Base-by-base conservation (phyloP, 2,329 filamentous ascomycete genomes). In the Fusarium sp. region DNA sequence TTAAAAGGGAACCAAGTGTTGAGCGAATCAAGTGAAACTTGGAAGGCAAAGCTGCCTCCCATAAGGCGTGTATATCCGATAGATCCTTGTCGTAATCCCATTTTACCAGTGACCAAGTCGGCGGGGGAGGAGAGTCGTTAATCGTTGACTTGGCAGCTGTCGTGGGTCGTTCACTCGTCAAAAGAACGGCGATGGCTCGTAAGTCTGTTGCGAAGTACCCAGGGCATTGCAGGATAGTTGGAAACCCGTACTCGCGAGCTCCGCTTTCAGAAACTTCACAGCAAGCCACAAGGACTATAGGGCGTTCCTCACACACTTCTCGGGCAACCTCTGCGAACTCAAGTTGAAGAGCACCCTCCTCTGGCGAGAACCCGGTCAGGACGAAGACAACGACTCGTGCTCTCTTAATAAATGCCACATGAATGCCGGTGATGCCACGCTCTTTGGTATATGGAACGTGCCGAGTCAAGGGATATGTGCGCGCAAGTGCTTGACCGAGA, bases 371-470 rank as follows among this genome's bases (percentile, higher is more conserved):
- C 4, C 84, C 84, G 6, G 85, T 85, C 39, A 89, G 83, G 58
- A 92, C 85, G 60, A 92, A 87, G 16, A 93, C 77, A 35, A 92
- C 81, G 3, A 84, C 84, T 46, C 84, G 85, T 6, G 89, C 89
- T 57, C 86, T 81, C 58, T 83, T 84, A 54, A 93, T 84, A 71
- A 92, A 91, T 52, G 84, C 84, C 48, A 85, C 80, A 77, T 94
- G 89, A 43, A 87, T 84, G 23, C 84, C 83, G 5, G 89, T 91
- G 76, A 93, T 88, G 41, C 91, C 90, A 60, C 83, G 79, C 53
- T 84, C 83, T 46, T 88, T 86, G 8, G 89, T 87, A 73, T 93
- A 94, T 8, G 92, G 91, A 42, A 93, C 87, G 75, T 94, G 92
- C 21, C 90, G 87, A 64, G 94, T 83, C 77, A 84, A 84, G 5